Evolutionary conservation across 306 rosid genomes (phyloP).

Genomic region (Medicago lupulina): DNA sequence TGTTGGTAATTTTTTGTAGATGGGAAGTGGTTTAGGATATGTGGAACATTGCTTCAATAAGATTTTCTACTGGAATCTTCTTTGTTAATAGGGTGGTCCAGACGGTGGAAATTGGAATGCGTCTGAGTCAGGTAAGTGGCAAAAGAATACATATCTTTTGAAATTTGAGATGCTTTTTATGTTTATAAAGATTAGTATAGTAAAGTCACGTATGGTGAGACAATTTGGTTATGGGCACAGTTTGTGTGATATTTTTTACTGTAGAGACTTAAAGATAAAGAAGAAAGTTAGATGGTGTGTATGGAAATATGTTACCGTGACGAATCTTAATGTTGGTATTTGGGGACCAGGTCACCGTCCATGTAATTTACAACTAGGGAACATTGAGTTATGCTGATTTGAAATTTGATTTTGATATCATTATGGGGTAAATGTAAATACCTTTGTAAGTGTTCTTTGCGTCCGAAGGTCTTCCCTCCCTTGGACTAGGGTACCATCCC

Average conservation of each 20-base stretch:
- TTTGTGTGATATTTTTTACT: not conserved
- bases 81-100: slow-evolving; percentile 17
- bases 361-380: not conserved
- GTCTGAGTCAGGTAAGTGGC: slow-evolving; percentile 27
- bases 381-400: slow-evolving; percentile 28
- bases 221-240: not conserved
- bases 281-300: slow-evolving; percentile 7
- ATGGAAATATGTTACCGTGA: slow-evolving; percentile 14
- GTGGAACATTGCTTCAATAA: not conserved
- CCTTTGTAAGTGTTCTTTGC: too few relatives aligned
- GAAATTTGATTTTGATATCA: slow-evolving; percentile 13
- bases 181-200: not conserved
- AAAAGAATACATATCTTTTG: slow-evolving; percentile 7
- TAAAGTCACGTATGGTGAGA: not conserved
- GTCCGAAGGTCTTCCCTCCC: too few relatives aligned
- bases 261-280: not conserved
- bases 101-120: slow-evolving; percentile 30
- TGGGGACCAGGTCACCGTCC: slow-evolving; percentile 34
- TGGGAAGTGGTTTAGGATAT: not conserved
- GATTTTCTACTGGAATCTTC: not conserved
- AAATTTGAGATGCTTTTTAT: slow-evolving; percentile 3
- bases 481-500: too few relatives aligned
- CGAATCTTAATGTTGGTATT: slow-evolving; percentile 29
- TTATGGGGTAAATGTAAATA: too few relatives aligned
- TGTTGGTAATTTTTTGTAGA: not conserved